phyloP scores from a whole-genome alignment of 2,329 filamentous ascomycete species.

The Neurospora sp. region DNA sequence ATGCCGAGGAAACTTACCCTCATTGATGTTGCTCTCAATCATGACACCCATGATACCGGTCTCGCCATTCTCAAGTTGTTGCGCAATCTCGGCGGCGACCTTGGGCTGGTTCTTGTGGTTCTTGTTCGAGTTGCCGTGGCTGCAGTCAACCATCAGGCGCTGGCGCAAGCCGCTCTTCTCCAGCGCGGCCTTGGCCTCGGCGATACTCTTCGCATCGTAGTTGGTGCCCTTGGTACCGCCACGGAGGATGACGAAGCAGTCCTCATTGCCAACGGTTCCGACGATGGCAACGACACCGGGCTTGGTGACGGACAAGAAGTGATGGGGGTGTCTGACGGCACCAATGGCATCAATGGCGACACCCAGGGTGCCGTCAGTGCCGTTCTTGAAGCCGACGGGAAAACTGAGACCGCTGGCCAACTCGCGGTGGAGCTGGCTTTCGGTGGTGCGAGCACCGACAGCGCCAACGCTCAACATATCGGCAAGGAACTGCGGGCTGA shows the following conservation, averaged over 20 bases:
- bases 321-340: conserved; percentile 81
- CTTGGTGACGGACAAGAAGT: conserved; percentile 97
- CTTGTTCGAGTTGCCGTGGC: conserved; percentile 92
- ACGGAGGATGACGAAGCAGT: conserved; percentile 92
- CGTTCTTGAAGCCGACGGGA: conserved; percentile 99
- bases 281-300: conserved; percentile 92
- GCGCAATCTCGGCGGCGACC: conserved; percentile 71
- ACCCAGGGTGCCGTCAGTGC: conserved; percentile 80
- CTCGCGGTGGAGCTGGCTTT: conserved; percentile 91
- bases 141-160: conserved; percentile 95
- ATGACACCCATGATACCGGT: conserved; percentile 90
- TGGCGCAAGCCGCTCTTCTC: conserved; percentile 62
- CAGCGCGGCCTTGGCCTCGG: conserved; percentile 71
- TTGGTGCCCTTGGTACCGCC: conserved; percentile 92
- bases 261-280: conserved; percentile 86
- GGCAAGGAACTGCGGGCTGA: conserved; percentile 92
- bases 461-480: conserved; percentile 87
- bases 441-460: conserved; percentile 90
- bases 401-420: conserved; percentile 88
- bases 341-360: conserved; percentile 95
- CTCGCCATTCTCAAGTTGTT: conserved; percentile 80
- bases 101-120: conserved; percentile 96
- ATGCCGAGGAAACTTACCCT: conserved; percentile 47
- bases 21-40: conserved; percentile 97
- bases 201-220: conserved; percentile 78